Evolutionary conservation across 306 rosid genomes (phyloP), one percentile per base, ranked within the genome.

Genomic region (Myrica gale): DNA sequence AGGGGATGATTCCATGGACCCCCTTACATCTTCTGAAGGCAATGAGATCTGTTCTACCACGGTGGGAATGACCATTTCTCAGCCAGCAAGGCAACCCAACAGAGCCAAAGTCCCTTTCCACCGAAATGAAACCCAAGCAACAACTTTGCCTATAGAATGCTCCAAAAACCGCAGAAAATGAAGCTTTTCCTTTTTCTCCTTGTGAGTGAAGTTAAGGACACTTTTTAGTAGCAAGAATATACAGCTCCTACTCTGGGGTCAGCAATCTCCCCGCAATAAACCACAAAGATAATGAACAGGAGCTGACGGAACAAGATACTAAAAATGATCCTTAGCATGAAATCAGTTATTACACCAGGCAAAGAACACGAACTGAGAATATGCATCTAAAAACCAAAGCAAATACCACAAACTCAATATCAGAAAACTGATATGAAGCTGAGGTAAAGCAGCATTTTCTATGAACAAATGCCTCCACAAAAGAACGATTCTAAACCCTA

Each of bases 31-130:
- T 67, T 82, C 84, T 19, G 84, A 85, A 78, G 78, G 68, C 45
- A 88, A 68, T 68, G 85, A 73, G 87, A 87, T 83, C 88, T 82
- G 86, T 74, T 82, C 89, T 69, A 85, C 86, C 65, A 72, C 88
- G 43, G 79, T 68, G 9, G 85, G 75, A 82, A 86, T 76, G 55
- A 89, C 61, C 97, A 90, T 90, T 73, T 81, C 74, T 70, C 81
- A 19, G 56, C 68, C 60, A 52, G 76, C 47, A 76, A 76, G 74
- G 74, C 82, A 66, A 68, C 39, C 52, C 69, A 62, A 63, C 69
- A 51, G 58, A 42, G 54, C 61, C 62, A 56, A 21, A 47, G 66
- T 68, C 66, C 51, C 68, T 65, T 60, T 5, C 39, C 13, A 51
- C 39, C 23, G 47, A 78, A 41, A 69, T 70, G 55, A 53, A 73